Base-by-base conservation (phyloP, 2,329 filamentous ascomycete species). In the Sporothrix globosa region DNA sequence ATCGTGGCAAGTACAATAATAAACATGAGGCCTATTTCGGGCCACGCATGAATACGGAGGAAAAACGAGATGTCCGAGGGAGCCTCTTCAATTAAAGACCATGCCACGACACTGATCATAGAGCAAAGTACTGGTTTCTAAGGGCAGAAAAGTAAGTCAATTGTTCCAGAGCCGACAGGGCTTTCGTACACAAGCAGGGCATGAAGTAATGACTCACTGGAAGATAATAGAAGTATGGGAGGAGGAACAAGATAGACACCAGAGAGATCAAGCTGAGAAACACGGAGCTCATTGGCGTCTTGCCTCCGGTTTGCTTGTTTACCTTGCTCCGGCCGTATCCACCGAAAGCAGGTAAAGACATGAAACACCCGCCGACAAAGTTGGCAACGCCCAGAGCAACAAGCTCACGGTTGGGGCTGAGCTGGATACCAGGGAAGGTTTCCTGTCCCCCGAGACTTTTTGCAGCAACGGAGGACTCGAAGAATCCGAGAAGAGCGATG, bases 311-410 rank as follows among this genome's bases (percentile, higher is more conserved):
- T 66, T 91, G 91, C 74, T 90, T 90, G 81, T 97, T 98, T 74
- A 99, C 91, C 80, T 98, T 98, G 81, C 93, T 97, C 78, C 96
- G 86, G 11, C 94, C 96, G 77, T 99, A 99, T 10, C 96, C 96
- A 21, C 96, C 96, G 83, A 99, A 99, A 0, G 93, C 92, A 7
- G 96, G 96, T 27, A 99, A 84, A 24, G 92, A 90, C 89, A 95
- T 93, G 81, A 98, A 98, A 77, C 93, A 91, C 1, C 93, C 92
- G 10, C 94, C 94, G 3, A 97, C 82, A n/a, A 98, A 82, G 79
- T 99, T 99, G 14, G 95, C 93, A 7, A 92, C 86, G 0, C 96
- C 96, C 0, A 99, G 84, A 0, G 96, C 95, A 67, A 98, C 92
- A 74, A 99, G 88, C 79, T 99, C 96, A 63, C 96, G 87, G 78